phyloP scores from a whole-genome alignment of 345 rosid genomes.

The Ricinus communis region DNA sequence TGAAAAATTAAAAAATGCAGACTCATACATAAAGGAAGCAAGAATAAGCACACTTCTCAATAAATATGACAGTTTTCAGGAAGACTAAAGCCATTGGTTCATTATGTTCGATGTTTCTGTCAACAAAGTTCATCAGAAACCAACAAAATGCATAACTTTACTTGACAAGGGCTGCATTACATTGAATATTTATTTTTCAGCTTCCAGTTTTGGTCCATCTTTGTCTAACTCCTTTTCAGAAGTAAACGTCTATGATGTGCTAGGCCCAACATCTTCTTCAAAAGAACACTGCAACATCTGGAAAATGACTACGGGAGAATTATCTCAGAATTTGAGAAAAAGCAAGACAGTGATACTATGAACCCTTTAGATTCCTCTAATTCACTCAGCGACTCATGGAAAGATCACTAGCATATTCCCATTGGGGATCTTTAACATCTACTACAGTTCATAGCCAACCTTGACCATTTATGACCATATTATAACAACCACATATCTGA shows the following conservation, averaged over 20 bases:
- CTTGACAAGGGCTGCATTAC: not conserved
- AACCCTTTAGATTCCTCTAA: not conserved
- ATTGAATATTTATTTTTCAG: no score
- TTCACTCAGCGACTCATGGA: not conserved
- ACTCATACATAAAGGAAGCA: slow-evolving; percentile 5
- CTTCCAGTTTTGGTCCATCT: no score
- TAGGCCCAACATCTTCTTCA: no score
- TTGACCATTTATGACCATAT: not conserved
- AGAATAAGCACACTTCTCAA: not conserved
- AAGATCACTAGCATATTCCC: not conserved
- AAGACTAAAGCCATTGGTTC: not conserved
- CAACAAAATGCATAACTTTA: not conserved
- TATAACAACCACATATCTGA: not conserved
- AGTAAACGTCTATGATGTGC: not conserved
- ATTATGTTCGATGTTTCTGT: not conserved
- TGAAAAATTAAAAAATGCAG: slow-evolving; percentile 13
- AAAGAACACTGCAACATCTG: not conserved
- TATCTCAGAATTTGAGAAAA: not conserved
- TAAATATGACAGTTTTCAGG: slow-evolving; percentile 6
- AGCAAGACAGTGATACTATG: not conserved
- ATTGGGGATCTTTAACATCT: not conserved
- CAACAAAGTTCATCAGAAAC: not conserved
- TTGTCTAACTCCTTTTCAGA: no score
- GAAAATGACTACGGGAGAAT: not conserved
- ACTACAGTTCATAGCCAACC: not conserved